Evolutionary conservation across 192 early-diverging fungal genomes (phyloP), one percentile per base, ranked within the genome.

Genomic region (Coemansia sp.): DNA sequence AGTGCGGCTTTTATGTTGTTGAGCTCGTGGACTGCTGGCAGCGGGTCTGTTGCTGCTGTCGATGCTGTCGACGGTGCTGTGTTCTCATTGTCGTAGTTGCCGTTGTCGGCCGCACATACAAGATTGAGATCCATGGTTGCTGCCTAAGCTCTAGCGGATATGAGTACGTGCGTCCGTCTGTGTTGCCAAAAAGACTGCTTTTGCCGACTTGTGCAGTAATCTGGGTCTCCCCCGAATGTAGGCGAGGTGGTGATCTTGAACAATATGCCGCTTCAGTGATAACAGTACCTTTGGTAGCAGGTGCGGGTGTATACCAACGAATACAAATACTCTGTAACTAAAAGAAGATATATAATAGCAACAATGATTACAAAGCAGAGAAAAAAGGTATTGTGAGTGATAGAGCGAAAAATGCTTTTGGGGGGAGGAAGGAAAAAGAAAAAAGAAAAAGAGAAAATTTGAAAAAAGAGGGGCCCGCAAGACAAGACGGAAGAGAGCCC

Each of bases 91-190:
- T 27, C 41, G 59, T 30, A 17, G 56, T 22, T 57, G 56, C 31
- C 11, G 48, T 17, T 50, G 50, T 38, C 45, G 27, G 69, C 62
- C 8, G 62, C 70, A 28, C 75, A 79, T 44, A 79, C 75, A 41
- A 72, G 48, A 25, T 67, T 79, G 55, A 79, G 50, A 41, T 79
- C 75, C 75, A 79, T 79, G n/a, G n/a, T 1, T 47, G 10, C 30
- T 15, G 2, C 29, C 44, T 22, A 6, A 23, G 44, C 44, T 47
- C 20, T n/a, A n/a, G n/a, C n/a, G 44, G 4, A 47, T 20, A 47
- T 47, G 15, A n/a, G 25, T 62, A 23, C 42, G 33, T 53, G 48
- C 22, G 19, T 44, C 5, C 15, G 13, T 44, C n/a, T n/a, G n/a
- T n/a, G n/a, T 22, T 47, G 19, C 44, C 20, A 47, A 47, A 47